These are phyloP conservation scores for Alternaria alternata DNA, from an alignment of 2,329 filamentous ascomycete species.

Conservation along the genomic window DNA sequence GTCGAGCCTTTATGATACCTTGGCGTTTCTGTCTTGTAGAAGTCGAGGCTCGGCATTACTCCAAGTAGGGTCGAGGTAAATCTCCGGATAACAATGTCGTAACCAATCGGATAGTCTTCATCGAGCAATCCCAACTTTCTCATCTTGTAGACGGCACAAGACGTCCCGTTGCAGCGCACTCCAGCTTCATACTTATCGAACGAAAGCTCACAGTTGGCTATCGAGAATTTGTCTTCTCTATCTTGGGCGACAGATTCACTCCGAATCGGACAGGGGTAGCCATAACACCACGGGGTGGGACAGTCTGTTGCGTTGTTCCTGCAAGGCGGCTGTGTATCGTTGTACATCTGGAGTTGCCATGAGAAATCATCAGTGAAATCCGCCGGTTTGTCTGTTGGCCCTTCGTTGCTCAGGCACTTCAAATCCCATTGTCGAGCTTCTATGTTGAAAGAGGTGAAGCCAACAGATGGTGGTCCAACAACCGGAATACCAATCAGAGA, in stretches of 20 bases:
- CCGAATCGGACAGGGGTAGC: slow-evolving; percentile 31
- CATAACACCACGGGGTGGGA: slow-evolving; percentile 10
- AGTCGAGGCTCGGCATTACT: slow-evolving; percentile 29
- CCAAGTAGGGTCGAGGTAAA: slow-evolving; percentile 16
- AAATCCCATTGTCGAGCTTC: slow-evolving; percentile 40
- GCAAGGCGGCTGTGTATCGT: background rate
- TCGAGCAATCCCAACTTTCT: slow-evolving; percentile 29
- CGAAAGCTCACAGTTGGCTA: slow-evolving; percentile 27
- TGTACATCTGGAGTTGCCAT: slow-evolving; percentile 20
- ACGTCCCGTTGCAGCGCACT: slow-evolving; percentile 28
- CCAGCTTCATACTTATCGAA: slow-evolving; percentile 31
- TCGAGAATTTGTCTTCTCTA: slow-evolving; percentile 14
- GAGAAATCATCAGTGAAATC: slow-evolving; percentile 22
- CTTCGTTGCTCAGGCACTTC: slow-evolving; percentile 30
- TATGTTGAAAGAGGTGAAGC: slow-evolving; percentile 27
- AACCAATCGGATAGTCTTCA: slow-evolving; percentile 23
- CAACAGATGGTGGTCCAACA: slow-evolving; percentile 10
- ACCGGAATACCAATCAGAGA: slow-evolving; percentile 40
- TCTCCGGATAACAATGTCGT: slow-evolving; percentile 17
- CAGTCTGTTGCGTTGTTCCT: slow-evolving; percentile 11
- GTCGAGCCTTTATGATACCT: slow-evolving; percentile 24
- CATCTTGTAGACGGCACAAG: slow-evolving; percentile 29
- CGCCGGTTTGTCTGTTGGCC: slow-evolving; percentile 1
- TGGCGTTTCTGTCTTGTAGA: slow-evolving; percentile 14
- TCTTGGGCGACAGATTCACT: slow-evolving; percentile 25